Base-by-base conservation (phyloP, 164 flowering plant species). In the Kingdonia uniflora region DNA sequence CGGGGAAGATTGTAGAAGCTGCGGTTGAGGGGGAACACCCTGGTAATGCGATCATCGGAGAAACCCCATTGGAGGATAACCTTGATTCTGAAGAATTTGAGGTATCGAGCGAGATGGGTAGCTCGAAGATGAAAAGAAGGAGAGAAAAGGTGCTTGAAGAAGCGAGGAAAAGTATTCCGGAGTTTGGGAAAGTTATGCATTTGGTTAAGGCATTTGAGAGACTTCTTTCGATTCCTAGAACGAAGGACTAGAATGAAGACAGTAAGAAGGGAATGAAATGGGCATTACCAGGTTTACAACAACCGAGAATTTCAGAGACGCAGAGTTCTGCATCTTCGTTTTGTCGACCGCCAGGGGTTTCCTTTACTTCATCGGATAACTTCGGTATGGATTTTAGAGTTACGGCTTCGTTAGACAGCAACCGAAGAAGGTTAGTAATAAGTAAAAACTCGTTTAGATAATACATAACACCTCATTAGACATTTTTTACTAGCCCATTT, bases 191-290 rank as follows among this genome's bases (percentile, higher is more conserved):
- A 57, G 97, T 94, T 60, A 58, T 51, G 88, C 76, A 85, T 68
- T 69, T 94, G 76, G 90, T 89, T 14, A 55, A 79, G 70, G 95
- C 87, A 0, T 94, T 94, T 62, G 99, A 94, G 82, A 73, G 65
- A 41, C 68, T 87, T 12, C 57, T 63, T 11, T 48, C 80, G 0
- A 58, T 84, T 1, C 76, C 71, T 0, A 72, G 48, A 29, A 22
- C 69, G 1, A 64, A 71, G 38, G 60, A 71, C 0, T 35, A 67
- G 44, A 44, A 20, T 1, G 56, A 53, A 15, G 38, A 11, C 11
- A 47, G 35, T 22, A 22, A 23, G 10, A 62, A 56, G 8, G 56
- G 48, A 2, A 39, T 14, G 67, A 74, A 75, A 64, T 65, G 60
- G 72, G 80, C 74, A n/a, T 39, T 52, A 21, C 56, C 48, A 1